A percentile compares a stretch with the other conserved stretches of the same genome.
phyloP scores from a whole-genome alignment of 2,329 filamentous ascomycete species.

The Aureobasidium melanogenum region DNA sequence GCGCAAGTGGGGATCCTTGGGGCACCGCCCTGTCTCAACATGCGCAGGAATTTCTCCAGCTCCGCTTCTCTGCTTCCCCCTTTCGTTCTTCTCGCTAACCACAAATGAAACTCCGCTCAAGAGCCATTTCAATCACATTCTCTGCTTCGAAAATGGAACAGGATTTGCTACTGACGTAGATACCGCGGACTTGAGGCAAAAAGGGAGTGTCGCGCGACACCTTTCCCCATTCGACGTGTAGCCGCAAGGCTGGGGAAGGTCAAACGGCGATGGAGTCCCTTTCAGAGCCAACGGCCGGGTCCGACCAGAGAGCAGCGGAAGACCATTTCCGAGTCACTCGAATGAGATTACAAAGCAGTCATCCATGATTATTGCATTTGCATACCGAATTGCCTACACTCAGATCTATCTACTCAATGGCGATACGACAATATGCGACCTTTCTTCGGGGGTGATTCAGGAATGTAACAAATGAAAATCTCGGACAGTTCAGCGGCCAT shows the following conservation, averaged over 20 bases:
- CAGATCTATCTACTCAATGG: background rate
- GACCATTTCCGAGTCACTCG: background rate
- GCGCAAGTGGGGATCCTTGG: background rate
- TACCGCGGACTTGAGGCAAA: background rate
- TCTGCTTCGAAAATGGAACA: background rate
- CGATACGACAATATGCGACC: background rate
- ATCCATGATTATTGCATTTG: background rate
- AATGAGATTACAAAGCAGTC: background rate
- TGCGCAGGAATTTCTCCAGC: background rate
- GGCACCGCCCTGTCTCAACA: background rate
- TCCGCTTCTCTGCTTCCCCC: background rate
- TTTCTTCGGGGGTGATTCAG: background rate
- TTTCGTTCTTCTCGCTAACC: background rate
- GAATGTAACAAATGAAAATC: background rate
- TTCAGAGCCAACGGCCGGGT: background rate
- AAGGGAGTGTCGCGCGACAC: background rate
- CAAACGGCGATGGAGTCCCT: background rate
- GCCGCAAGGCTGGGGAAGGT: slow-evolving; percentile 1
- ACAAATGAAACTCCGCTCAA: no score
- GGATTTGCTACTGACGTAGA: background rate
- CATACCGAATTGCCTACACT: background rate
- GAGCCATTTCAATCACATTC: background rate
- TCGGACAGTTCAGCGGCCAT: background rate
- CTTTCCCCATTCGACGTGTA: background rate
- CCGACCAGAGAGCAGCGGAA: background rate